phyloP scores from a whole-genome alignment of 306 rosid species.

The Cajanus cajan region DNA sequence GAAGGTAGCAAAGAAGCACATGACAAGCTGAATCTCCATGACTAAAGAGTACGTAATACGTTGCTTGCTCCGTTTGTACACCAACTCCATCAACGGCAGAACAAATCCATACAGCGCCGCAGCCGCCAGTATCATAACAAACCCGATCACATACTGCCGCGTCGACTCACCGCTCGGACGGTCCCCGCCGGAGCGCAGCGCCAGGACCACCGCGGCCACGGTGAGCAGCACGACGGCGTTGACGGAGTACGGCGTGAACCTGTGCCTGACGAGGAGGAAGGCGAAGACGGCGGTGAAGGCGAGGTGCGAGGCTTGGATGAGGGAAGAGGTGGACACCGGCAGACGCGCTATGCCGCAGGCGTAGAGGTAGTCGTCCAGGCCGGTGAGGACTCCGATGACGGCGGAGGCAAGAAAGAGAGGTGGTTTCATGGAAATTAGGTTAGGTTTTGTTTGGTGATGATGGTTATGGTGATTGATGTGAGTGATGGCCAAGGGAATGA shows the following conservation, averaged over 20 bases:
- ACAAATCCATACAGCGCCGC: slow-evolving; percentile 70
- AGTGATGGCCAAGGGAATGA: slow-evolving; percentile 48
- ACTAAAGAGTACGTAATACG: slow-evolving; percentile 58
- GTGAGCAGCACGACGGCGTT: slow-evolving; percentile 68
- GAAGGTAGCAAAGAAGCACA: slow-evolving; percentile 63
- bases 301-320: slow-evolving; percentile 70
- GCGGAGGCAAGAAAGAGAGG: slow-evolving; percentile 50
- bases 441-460: background rate
- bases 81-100: slow-evolving; percentile 72
- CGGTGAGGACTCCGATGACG: slow-evolving; percentile 61
- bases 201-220: slow-evolving; percentile 63
- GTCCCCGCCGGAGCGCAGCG: slow-evolving; percentile 55
- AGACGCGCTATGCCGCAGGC: slow-evolving; percentile 62
- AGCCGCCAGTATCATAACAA: slow-evolving; percentile 66
- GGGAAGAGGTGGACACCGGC: slow-evolving; percentile 68
- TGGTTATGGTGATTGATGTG: background rate
- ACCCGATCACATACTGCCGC: slow-evolving; percentile 52
- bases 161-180: slow-evolving; percentile 67
- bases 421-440: slow-evolving; percentile 38
- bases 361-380: slow-evolving; percentile 75
- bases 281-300: slow-evolving; percentile 74
- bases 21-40: slow-evolving; percentile 81
- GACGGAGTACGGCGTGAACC: slow-evolving; percentile 55
- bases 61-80: slow-evolving; percentile 60
- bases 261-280: slow-evolving; percentile 49